Conservation (phyloP, 2,329 filamentous ascomycete genomes). For the Thelonectria discophora region DNA sequence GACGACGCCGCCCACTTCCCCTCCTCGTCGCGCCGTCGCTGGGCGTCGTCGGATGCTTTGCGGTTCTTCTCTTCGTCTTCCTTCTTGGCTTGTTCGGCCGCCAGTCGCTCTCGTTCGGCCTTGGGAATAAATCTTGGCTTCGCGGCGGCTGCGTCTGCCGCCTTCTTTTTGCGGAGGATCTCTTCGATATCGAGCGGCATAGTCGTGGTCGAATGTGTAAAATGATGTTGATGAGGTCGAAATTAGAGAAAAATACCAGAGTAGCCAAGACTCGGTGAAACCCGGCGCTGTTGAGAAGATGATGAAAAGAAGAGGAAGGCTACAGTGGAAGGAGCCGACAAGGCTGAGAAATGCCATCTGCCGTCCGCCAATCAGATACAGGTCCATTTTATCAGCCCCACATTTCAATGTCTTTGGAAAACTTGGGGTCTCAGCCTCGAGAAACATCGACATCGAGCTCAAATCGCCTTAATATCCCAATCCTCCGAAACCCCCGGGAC, state of each 20-base stretch:
- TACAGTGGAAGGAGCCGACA: slow-evolving; percentile 17
- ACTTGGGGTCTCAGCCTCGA: slow-evolving; percentile 36
- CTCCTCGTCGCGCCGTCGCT: slow-evolving; percentile 75
- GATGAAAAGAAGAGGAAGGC: slow-evolving; percentile 23
- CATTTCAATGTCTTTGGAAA: slow-evolving; percentile 26
- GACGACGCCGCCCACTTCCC: slow-evolving; percentile 46
- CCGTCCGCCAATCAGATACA: slow-evolving; percentile 26
- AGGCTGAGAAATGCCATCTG: slow-evolving; percentile 32
- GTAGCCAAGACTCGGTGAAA: neutral
- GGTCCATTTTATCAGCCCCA: slow-evolving; percentile 2
- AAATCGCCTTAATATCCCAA: slow-evolving; percentile 4
- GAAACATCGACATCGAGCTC: slow-evolving; percentile 14
- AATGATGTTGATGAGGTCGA: neutral
- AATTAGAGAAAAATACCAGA: neutral
- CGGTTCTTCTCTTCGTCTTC: slow-evolving; percentile 67
- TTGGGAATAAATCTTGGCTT: slow-evolving; percentile 91
- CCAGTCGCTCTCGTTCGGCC: slow-evolving; percentile 81
- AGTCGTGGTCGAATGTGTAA: neutral
- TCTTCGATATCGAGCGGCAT: slow-evolving; percentile 81
- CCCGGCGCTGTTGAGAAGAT: slow-evolving; percentile 3
- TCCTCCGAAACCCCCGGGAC: slow-evolving; percentile 9
- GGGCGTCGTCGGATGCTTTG: slow-evolving; percentile 66
- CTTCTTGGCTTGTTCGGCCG: slow-evolving; percentile 79
- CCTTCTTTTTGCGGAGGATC: slow-evolving; percentile 84
- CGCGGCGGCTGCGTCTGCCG: slow-evolving; percentile 81